Percentiles rank a stretch among this genome's conserved stretches.
Conservation (phyloP, 148 eudicot genomes). For the Euryodendron excelsum region DNA sequence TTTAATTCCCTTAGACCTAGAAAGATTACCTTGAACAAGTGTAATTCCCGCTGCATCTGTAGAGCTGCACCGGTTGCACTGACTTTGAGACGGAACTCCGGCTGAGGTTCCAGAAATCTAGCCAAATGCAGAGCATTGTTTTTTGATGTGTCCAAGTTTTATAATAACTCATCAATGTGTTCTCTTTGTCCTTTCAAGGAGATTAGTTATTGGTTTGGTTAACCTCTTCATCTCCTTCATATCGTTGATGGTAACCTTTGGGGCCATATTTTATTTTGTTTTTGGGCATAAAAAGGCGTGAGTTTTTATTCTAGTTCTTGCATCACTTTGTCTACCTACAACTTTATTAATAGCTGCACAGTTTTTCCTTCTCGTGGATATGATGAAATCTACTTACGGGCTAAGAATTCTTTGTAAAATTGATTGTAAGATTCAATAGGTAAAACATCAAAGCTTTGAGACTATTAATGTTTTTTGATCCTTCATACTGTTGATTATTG, state of each 20-base stretch:
- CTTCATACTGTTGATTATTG: no score
- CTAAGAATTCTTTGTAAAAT: no score
- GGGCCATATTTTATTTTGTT: neutral
- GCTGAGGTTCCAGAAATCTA: neutral
- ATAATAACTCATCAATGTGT: neutral
- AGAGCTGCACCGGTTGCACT: neutral
- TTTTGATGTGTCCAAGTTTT: neutral
- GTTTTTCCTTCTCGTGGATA: neutral
- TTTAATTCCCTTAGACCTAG: no score
- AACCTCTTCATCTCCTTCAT: neutral
- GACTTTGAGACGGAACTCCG: neutral
- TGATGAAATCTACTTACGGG: neutral
- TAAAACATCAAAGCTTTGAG: no score
- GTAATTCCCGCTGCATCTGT: neutral
- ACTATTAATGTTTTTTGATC: no score
- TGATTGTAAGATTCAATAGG: no score
- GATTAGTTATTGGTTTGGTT: neutral
- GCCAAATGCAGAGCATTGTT: constrained; percentile 8
- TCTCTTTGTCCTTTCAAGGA: neutral
- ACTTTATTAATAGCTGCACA: neutral
- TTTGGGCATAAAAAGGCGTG: neutral
- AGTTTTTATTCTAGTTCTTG: neutral
- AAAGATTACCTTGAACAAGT: neutral
- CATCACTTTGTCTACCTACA: neutral
- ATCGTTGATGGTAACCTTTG: neutral